Evolutionary conservation across 129 eudicot genomes (phyloP).

Genomic region (Rutidosis leptorrhynchoides): DNA sequence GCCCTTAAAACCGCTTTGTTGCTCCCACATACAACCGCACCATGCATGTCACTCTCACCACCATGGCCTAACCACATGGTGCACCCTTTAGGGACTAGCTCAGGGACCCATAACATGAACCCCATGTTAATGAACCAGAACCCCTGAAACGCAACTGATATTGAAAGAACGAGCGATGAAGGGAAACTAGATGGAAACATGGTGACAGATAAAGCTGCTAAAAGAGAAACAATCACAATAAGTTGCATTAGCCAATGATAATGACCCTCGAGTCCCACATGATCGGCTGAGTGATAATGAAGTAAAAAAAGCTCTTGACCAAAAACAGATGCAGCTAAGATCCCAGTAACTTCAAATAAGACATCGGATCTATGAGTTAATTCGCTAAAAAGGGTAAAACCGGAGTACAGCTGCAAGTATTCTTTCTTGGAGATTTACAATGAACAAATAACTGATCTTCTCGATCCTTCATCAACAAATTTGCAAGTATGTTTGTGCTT

Average conservation of each 20-base stretch:
- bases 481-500: constrained; percentile 54
- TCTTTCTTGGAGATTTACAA: too few species aligned
- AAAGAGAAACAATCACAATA: constrained; percentile 52
- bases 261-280: constrained; percentile 81
- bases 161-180: constrained; percentile 57
- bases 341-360: too few species aligned
- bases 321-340: constrained; percentile 71
- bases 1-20: constrained; percentile 61
- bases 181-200: constrained; percentile 50
- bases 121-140: too few species aligned
- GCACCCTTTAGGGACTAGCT: constrained; percentile 66
- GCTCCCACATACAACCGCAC: constrained; percentile 60
- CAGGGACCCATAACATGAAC: constrained; percentile 63
- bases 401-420: too few species aligned
- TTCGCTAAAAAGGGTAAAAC: constrained; percentile 56
- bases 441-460: too few species aligned
- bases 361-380: constrained; percentile 36
- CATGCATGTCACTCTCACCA: constrained; percentile 42
- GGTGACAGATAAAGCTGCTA: constrained; percentile 44
- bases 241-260: constrained; percentile 88
- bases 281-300: constrained; percentile 78
- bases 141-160: too few species aligned
- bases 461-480: too few species aligned
- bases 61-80: constrained; percentile 29
- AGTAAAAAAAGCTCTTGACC: constrained; percentile 78